These are phyloP conservation scores for Kwoniella dendrophila DNA, from an alignment of 768 basidiomycete species.

Conservation along the genomic window DNA sequence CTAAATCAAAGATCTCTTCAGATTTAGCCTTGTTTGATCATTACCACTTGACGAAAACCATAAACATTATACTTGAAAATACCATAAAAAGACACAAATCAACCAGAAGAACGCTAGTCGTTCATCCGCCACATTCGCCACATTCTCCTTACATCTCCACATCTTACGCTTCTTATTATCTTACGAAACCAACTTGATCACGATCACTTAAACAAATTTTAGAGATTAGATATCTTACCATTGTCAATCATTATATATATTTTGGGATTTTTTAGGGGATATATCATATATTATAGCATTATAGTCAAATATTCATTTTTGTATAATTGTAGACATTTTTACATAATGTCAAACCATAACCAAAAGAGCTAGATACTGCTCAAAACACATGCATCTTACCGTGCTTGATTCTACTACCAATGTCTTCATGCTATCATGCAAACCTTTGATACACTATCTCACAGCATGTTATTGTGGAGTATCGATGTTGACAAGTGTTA, in stretches of 20 bases:
- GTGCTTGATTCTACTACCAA: background rate
- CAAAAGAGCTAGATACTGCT: conserved; percentile 16
- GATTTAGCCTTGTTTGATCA: too few relatives aligned
- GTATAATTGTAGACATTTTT: conserved; percentile 25
- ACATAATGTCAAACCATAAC: background rate
- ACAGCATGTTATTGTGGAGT: too few relatives aligned
- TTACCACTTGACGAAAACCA: too few relatives aligned
- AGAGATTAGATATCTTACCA: background rate
- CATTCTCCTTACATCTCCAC: background rate
- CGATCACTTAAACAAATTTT: conserved; percentile 12
- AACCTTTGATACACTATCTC: too few relatives aligned
- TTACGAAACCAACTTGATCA: conserved; percentile 19
- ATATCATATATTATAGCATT: conserved; percentile 11
- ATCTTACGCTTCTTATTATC: background rate
- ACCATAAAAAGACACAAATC: background rate
- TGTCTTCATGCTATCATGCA: background rate
- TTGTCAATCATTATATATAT: conserved; percentile 16
- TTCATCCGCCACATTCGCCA: background rate
- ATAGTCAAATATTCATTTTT: conserved; percentile 13
- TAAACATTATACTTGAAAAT: too few relatives aligned
- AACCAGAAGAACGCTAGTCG: background rate
- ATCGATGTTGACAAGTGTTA: too few relatives aligned
- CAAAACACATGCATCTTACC: conserved; percentile 3
- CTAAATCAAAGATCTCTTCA: too few relatives aligned
- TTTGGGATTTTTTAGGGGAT: conserved; percentile 14